These are phyloP conservation scores for Trichoderma simmonsii DNA, from an alignment of 2,329 filamentous ascomycete species.

Conservation along the genomic window DNA sequence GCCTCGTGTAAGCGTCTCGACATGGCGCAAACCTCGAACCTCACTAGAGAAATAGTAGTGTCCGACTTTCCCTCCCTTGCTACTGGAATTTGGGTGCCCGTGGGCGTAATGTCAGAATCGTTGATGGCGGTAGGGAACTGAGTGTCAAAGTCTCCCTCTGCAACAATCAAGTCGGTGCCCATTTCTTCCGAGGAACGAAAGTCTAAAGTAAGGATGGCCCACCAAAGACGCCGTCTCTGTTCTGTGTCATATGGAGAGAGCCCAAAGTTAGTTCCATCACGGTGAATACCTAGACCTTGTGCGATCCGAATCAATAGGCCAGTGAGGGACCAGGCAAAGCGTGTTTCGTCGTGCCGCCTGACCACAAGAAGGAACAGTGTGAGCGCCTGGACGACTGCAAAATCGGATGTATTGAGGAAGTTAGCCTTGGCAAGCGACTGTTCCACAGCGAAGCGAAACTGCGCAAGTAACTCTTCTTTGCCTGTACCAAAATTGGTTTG, in stretches of 20 bases:
- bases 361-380: constrained; percentile 53
- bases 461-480: constrained; percentile 44
- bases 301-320: constrained; percentile 57
- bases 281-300: constrained; percentile 59
- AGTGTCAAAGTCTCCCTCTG: constrained; percentile 44
- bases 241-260: constrained; percentile 58
- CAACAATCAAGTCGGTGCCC: constrained; percentile 45
- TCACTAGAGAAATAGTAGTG: constrained; percentile 46
- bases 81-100: constrained; percentile 45
- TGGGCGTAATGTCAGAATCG: constrained; percentile 46
- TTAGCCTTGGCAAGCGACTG: constrained; percentile 56
- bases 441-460: constrained; percentile 54
- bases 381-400: constrained; percentile 57
- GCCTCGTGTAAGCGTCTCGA: constrained; percentile 35
- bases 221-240: constrained; percentile 60
- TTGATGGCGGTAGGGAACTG: constrained; percentile 50
- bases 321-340: constrained; percentile 59
- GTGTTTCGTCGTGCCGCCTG: constrained; percentile 45
- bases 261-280: constrained; percentile 49
- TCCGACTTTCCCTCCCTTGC: constrained; percentile 52
- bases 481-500: constrained; percentile 41
- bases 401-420: constrained; percentile 55
- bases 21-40: constrained; percentile 50
- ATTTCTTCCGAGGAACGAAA: constrained; percentile 53
- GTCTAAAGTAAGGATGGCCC: constrained; percentile 57